Evolutionary conservation across 169 alveolate genomes (phyloP), one percentile per base, ranked within the genome.

Genomic region (Eimeria falciformis): DNA sequence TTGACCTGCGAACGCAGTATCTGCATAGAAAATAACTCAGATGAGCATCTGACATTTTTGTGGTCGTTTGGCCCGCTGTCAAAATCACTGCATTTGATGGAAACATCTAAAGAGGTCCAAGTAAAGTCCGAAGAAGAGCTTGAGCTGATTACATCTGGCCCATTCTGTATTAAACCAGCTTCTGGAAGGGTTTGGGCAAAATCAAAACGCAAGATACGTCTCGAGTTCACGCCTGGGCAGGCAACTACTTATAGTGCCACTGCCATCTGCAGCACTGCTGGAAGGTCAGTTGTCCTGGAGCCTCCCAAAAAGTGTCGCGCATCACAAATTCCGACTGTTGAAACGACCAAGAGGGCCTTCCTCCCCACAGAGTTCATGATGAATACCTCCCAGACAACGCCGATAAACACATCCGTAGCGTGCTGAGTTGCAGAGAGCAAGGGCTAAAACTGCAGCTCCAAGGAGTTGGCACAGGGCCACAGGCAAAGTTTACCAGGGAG

Each of bases 381-480:
- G 40, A 2, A 33, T 33, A 33, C 40, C 40, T 33, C 40, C 40
- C 40, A 33, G 40, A 33, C 40, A 33, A 33, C 40, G 0, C 0
- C 40, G 2, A 2, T 33, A 33, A 33, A 33, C 40, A 33, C 40
- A 33, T 33, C 40, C 40, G 25, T 53, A 2, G 17, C n/a, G 65
- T 53, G 65, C 25, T 21, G 65, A 53, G n/a, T 11, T n/a, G 45
- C 90, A 90, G 93, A 65, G 93, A 90, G 58, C 46, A 21, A 68
- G 53, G 73, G 11, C 83, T 90, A 37, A 75, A 23, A 40, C 77
- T 90, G 29, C 81, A 56, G 29, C 82, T 90, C 21, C n/a, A 62
- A 14, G 93, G 93, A 27, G 33, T 73, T 81, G 93, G 93, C 62
- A 75, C 75, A 27, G 93, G 93, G 23, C 93, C 93, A 58, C 85